Percentiles rank a stretch among this genome's conserved stretches.
Conservation (phyloP, 2,329 filamentous ascomycete genomes). For the Botryotinia calthae region DNA sequence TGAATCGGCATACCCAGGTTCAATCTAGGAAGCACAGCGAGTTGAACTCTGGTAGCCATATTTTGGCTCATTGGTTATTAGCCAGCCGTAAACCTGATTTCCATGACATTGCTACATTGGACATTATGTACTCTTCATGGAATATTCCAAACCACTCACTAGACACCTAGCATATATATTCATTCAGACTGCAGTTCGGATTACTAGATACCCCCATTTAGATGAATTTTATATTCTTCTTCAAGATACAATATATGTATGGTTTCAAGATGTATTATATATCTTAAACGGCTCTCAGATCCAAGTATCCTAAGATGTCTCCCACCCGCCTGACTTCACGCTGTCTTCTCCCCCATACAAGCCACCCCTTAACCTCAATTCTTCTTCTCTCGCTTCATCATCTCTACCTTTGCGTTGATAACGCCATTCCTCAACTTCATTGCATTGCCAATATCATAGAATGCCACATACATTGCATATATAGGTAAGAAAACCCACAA, state of each 20-base stretch:
- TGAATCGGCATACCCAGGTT: not conserved
- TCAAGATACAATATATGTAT: not conserved
- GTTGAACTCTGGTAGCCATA: not conserved
- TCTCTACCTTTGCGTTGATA: conserved; percentile 24
- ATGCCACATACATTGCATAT: conserved; percentile 56
- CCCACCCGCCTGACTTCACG: not conserved
- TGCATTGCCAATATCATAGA: conserved; percentile 54
- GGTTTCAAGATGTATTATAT: not conserved
- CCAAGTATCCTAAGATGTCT: not conserved
- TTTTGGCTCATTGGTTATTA: not conserved
- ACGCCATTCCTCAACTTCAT: conserved; percentile 44
- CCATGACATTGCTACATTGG: not conserved
- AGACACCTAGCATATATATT: not conserved
- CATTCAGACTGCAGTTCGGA: not conserved
- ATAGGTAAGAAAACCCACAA: conserved; percentile 64
- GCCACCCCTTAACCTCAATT: not conserved
- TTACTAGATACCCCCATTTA: not conserved
- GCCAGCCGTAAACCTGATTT: not conserved
- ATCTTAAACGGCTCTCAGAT: not conserved
- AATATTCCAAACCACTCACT: not conserved
- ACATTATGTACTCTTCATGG: not conserved
- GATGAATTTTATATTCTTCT: not conserved
- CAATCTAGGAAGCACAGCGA: not conserved
- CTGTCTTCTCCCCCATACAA: not conserved
- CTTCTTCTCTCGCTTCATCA: conserved; percentile 29